Percentiles rank a stretch among this genome's conserved stretches.
phyloP scores from a whole-genome alignment of 441 rosid genomes.

The Mallotus japonicus region DNA sequence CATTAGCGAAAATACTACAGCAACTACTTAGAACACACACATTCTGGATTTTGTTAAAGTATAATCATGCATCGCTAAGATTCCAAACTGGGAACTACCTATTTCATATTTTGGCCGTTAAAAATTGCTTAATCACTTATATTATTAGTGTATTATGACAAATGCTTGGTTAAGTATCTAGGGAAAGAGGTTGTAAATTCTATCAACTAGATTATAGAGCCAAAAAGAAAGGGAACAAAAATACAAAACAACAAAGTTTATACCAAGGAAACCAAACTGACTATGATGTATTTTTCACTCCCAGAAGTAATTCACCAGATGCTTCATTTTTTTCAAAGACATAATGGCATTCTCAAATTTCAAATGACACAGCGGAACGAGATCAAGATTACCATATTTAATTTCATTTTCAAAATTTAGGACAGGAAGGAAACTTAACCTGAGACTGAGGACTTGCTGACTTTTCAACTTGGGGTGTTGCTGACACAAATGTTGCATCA shows the following conservation, averaged over 20 bases:
- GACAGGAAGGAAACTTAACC: slow-evolving; percentile 40
- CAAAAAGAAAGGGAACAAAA: background rate
- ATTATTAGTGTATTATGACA: background rate
- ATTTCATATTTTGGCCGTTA: background rate
- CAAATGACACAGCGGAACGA: slow-evolving; percentile 12
- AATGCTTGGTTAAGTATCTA: background rate
- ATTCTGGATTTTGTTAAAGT: slow-evolving; percentile 3
- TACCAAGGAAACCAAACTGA: background rate
- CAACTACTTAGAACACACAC: slow-evolving; percentile 9
- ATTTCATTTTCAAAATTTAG: slow-evolving; percentile 1
- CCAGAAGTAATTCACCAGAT: background rate
- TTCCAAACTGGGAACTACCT: background rate
- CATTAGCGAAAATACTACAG: slow-evolving; percentile 13
- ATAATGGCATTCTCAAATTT: background rate
- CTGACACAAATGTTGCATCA: slow-evolving; percentile 90
- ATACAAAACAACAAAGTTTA: background rate
- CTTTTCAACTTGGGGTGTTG: slow-evolving; percentile 50
- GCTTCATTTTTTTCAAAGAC: background rate
- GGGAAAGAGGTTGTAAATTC: background rate
- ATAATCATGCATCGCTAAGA: background rate
- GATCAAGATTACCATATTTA: background rate
- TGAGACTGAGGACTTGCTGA: slow-evolving; percentile 48
- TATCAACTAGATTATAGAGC: background rate
- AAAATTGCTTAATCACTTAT: background rate
- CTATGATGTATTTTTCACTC: background rate